Base-by-base conservation (phyloP, 1,139 yeast species). In the Martiniozyma asiatica region DNA sequence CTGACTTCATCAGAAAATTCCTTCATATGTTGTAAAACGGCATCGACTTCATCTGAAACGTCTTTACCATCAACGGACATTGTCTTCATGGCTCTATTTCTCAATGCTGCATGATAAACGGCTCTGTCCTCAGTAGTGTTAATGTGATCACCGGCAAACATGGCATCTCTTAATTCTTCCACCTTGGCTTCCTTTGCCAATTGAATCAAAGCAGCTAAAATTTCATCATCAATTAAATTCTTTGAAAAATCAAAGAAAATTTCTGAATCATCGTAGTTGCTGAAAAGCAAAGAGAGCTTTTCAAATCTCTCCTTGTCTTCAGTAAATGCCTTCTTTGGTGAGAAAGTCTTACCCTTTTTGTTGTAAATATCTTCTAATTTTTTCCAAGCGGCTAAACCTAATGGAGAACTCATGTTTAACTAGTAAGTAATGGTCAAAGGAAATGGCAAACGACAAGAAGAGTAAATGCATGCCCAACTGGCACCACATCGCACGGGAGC, bases 121-220 rank as follows among this genome's bases (percentile, higher is more conserved):
- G 98, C 97, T 58, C 98, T 77, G 58, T 73, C 80, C 62, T 89
- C 98, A 39, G 98, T 89, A 61, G 73, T 71, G 68, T 89, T 89
- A 67, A 89, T 85, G 62, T 84, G 85, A 37, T 77, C 82, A 54
- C 98, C 98, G 20, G 70, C 71, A 55, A 89, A 89, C 84, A 89
- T 75, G 37, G 71, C 82, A 48, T 87, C 92, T 56, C 98, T 76
- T 55, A 89, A 73, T 38, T 67, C 59, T 55, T 84, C 94, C 43
- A 89, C 87, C 37, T 76, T 71, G 44, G 96, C 87, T 59, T 89
- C 94, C 56, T 76, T 74, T 46, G 97, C 97, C 53, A 89, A 72
- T 52, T 73, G 67, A 41, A 82, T 41, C 55, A 89, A 70, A 35
- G 73, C 59, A 22, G 59, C 48, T 46, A 81, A 58, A 51, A 87